Evolutionary conservation across 768 basidiomycete genomes (phyloP).

Genomic region (Agrocybe praecox): DNA sequence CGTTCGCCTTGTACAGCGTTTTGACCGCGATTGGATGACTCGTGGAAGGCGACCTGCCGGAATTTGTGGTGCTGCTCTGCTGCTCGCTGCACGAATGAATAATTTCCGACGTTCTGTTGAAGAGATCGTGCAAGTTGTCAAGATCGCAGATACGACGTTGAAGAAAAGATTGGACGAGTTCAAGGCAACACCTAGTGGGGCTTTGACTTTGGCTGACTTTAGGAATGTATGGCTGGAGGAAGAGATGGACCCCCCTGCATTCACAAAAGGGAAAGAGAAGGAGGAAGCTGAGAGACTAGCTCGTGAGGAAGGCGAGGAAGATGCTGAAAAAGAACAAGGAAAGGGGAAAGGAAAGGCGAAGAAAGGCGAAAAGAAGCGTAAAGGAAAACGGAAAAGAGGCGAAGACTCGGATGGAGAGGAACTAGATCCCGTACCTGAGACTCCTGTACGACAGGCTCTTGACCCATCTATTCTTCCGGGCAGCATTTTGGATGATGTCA

Average conservation of each 20-base stretch:
- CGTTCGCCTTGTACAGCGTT: conserved; percentile 87
- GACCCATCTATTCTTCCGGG: conserved; percentile 64
- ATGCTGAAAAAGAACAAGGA: conserved; percentile 32
- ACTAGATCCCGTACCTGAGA: conserved; percentile 9
- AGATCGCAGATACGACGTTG: conserved; percentile 95
- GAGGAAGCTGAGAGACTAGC: conserved; percentile 59
- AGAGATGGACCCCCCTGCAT: conserved; percentile 91
- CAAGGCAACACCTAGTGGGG: conserved; percentile 84
- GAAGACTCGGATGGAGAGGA: conserved; percentile 26
- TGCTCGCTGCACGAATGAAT: conserved; percentile 98
- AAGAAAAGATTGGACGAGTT: conserved; percentile 95
- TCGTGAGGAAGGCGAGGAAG: conserved; percentile 30
- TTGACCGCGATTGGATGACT: conserved; percentile 97
- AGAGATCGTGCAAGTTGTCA: conserved; percentile 98
- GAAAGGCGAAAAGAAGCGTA: conserved; percentile 41
- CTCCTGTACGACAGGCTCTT: conserved; percentile 36
- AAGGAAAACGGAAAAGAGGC: conserved; percentile 30
- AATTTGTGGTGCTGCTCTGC: conserved; percentile 93
- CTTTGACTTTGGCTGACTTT: conserved; percentile 87
- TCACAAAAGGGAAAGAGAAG: conserved; percentile 72
- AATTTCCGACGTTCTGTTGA: conserved; percentile 92
- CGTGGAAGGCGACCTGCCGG: conserved; percentile 94
- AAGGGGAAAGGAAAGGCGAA: conserved; percentile 40
- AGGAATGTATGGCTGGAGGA: conserved; percentile 90
- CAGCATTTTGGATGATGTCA: conserved; percentile 68